Conservation (phyloP, 805 yeast species). For the Teunomyces tritomae region DNA sequence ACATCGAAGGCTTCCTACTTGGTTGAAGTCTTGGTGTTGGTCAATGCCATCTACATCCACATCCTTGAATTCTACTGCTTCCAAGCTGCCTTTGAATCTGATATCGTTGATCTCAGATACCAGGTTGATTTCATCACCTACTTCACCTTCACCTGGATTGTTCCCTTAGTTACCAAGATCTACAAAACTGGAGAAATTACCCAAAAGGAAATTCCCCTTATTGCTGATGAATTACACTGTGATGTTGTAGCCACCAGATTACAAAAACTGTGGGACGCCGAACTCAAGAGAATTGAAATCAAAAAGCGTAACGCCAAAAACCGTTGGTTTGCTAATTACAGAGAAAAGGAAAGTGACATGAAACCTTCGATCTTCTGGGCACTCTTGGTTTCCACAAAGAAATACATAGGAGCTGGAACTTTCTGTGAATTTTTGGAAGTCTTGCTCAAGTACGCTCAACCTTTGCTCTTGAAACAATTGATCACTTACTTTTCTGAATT, state of each 20-base stretch:
- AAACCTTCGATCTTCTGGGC: constrained; percentile 22
- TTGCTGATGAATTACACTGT: constrained; percentile 6
- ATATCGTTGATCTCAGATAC: constrained; percentile 11
- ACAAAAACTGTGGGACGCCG: constrained; percentile 21
- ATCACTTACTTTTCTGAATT: constrained; percentile 23
- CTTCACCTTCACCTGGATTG: constrained; percentile 26
- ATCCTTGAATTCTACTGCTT: constrained; percentile 17
- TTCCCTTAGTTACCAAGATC: constrained; percentile 23
- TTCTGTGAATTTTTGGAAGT: constrained; percentile 23
- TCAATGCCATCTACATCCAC: constrained; percentile 13
- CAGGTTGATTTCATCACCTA: constrained; percentile 19
- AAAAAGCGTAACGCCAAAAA: not conserved
- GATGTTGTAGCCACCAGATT: constrained; percentile 18
- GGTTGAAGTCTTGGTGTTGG: constrained; percentile 11
- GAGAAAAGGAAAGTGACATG: constrained; percentile 8
- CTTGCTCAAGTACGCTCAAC: constrained; percentile 20
- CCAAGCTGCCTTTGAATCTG: constrained; percentile 24
- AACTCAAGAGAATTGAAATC: constrained; percentile 11
- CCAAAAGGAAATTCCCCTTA: constrained; percentile 15
- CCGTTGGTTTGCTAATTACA: constrained; percentile 1
- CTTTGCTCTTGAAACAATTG: constrained; percentile 29
- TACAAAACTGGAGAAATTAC: constrained; percentile 21
- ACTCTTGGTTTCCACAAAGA: constrained; percentile 16
- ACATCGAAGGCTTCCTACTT: not conserved
- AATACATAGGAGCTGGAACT: constrained; percentile 10